phyloP scores from a whole-genome alignment of 2,329 filamentous ascomycete genomes.

The Diaporthe caulivora region DNA sequence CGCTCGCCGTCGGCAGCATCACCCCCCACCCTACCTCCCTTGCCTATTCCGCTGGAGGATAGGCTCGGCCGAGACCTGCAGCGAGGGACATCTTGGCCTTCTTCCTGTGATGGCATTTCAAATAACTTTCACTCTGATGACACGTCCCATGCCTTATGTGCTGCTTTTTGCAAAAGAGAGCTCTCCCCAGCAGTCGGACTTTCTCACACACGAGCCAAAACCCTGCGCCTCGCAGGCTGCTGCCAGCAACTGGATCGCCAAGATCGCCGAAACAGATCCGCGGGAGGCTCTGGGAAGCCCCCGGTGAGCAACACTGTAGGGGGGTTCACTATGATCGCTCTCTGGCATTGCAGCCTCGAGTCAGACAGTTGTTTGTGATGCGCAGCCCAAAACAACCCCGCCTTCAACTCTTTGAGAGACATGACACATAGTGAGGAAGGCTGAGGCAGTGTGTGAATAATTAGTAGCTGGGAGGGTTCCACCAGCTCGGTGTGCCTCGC shows the following conservation, averaged over 20 bases:
- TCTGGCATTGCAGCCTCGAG: slow-evolving; percentile 20
- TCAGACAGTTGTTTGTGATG: slow-evolving; percentile 18
- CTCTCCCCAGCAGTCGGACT: neutral
- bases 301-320: neutral
- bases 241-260: slow-evolving; percentile 21
- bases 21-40: neutral
- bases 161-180: neutral
- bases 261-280: slow-evolving; percentile 33
- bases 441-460: neutral
- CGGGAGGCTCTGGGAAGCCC: neutral
- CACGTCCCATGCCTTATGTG: too few relatives aligned
- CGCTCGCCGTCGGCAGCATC: neutral
- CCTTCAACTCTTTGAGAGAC: neutral
- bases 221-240: neutral
- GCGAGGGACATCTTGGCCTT: neutral
- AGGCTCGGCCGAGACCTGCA: slow-evolving; percentile 2
- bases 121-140: neutral
- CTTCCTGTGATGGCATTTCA: neutral
- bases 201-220: neutral
- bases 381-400: neutral
- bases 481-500: slow-evolving; percentile 16
- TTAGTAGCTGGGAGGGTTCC: too few relatives aligned
- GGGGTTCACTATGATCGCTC: slow-evolving; percentile 7
- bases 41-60: neutral
- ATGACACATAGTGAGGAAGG: neutral